Base-by-base conservation (phyloP, 208 protist species). In the Trichomonas gallinae region DNA sequence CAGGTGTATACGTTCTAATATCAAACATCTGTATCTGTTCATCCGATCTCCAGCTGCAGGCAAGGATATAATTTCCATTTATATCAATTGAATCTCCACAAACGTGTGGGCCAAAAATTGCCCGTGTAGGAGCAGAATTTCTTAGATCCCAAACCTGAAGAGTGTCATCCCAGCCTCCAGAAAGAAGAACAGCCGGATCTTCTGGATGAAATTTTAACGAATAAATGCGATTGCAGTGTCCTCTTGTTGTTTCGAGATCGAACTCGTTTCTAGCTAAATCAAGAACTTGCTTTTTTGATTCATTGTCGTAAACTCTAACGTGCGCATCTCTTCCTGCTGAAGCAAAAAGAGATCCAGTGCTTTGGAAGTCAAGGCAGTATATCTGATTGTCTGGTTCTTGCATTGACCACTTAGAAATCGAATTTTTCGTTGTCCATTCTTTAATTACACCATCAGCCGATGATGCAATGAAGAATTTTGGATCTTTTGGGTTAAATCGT, bases 371-470 rank as follows among this genome's bases (percentile, higher is more conserved):
- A 38, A 93, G 40, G 21, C 40, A 34, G 31, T 38, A 51, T 0
- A 93, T 93, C 34, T 93, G 40, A 51, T 93, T 93, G 23, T 40
- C 83, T 34, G 21, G 11, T 51, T 93, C 87, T 48, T 34, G 21
- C 21, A 31, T 93, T 48, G 40, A 34, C 87, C 87, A 93, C 17
- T 42, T 40, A 38, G 44, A 48, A 34, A n/a, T 23, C 46, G 87
- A 44, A 15, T 93, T 51, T 58, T 93, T 48, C 1, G 87, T 93
- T 51, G 40, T 93, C 87, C 87, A 93, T 93, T 93, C 87, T 51
- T 93, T 93, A 17, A 93, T 93, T 21, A 48, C 26, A 0, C 87
- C 87, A 51, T 93, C 87, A 38, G 87, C 40, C 2, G 87, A 48
- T 13, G n/a, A 42, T 51, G 87, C 23, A 38, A 93, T 51, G 10